phyloP scores from a whole-genome alignment of 805 yeast genomes.

The Yarrowia sp. region DNA sequence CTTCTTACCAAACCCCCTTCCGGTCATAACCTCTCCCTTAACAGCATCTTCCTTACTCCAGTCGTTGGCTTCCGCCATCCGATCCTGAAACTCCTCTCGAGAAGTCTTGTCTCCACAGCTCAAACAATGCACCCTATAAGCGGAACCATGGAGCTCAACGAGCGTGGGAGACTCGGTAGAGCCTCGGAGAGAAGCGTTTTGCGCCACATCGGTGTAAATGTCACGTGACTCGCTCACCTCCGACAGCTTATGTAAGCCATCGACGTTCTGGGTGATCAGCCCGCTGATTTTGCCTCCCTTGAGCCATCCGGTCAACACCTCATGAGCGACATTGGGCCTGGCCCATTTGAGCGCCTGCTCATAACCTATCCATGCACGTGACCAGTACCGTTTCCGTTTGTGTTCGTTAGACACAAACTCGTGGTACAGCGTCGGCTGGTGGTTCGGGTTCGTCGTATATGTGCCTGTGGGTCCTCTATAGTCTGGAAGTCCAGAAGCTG shows the following conservation, averaged over 20 bases:
- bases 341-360: slow-evolving; percentile 31
- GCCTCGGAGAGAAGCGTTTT: background rate
- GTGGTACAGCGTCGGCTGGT: slow-evolving; percentile 33
- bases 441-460: slow-evolving; percentile 29
- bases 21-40: background rate
- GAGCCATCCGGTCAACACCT: slow-evolving; percentile 2
- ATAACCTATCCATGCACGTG: slow-evolving; percentile 33
- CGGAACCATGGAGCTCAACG: slow-evolving; percentile 28
- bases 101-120: background rate
- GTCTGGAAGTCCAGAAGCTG: slow-evolving; percentile 94
- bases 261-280: slow-evolving; percentile 27
- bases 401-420: slow-evolving; percentile 17
- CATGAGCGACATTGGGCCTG: slow-evolving; percentile 23
- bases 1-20: background rate
- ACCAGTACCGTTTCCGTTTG: slow-evolving; percentile 37
- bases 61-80: background rate
- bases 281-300: background rate
- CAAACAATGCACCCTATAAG: slow-evolving; percentile 24
- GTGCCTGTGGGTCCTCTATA: slow-evolving; percentile 47
- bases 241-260: slow-evolving; percentile 17
- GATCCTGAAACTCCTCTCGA: background rate
- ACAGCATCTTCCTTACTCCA: slow-evolving; percentile 2
- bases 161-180: background rate
- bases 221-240: background rate
- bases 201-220: background rate